Evolutionary conservation across 2,329 filamentous ascomycete species (phyloP).

Genomic region (Arachnopeziza araneosa): DNA sequence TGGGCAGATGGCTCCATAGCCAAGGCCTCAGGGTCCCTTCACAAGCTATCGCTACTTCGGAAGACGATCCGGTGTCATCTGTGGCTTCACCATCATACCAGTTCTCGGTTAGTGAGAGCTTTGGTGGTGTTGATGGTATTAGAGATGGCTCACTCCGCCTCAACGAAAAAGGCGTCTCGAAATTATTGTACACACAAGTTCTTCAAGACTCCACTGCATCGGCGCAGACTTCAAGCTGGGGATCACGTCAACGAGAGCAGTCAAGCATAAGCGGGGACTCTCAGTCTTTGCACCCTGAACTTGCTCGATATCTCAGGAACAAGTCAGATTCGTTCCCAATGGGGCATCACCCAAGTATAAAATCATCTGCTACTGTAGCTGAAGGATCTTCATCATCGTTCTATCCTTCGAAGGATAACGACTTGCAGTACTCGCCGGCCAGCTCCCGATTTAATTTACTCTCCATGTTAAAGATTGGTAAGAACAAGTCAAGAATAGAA

Average conservation of each 20-base stretch:
- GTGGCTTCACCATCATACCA: neutral
- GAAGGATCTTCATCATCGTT: neutral
- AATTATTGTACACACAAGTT: conserved; percentile 18
- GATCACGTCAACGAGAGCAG: conserved; percentile 15
- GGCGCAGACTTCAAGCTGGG: conserved; percentile 19
- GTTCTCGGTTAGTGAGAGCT: conserved; percentile 9
- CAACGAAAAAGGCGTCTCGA: conserved; percentile 28
- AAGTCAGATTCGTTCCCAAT: conserved; percentile 18
- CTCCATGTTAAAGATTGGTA: neutral
- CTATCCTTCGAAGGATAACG: conserved; percentile 19
- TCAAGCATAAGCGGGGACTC: conserved; percentile 16
- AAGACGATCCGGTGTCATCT: neutral
- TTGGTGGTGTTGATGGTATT: conserved; percentile 27
- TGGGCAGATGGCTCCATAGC: conserved; percentile 19
- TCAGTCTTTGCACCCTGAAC: conserved; percentile 6
- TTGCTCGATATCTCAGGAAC: conserved; percentile 14
- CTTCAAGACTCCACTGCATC: conserved; percentile 22
- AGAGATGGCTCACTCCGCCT: conserved; percentile 19
- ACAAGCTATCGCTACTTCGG: conserved; percentile 4
- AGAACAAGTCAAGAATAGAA: neutral
- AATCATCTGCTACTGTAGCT: neutral
- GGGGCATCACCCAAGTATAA: conserved; percentile 5
- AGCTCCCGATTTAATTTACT: conserved; percentile 20
- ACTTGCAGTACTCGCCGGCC: conserved; percentile 19
- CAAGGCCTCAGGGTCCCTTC: conserved; percentile 21